A percentile compares a stretch with the other conserved stretches of the same genome.
phyloP scores from a whole-genome alignment of 2,329 filamentous ascomycete species.

The Pseudopyrenochaeta lycopersici region DNA sequence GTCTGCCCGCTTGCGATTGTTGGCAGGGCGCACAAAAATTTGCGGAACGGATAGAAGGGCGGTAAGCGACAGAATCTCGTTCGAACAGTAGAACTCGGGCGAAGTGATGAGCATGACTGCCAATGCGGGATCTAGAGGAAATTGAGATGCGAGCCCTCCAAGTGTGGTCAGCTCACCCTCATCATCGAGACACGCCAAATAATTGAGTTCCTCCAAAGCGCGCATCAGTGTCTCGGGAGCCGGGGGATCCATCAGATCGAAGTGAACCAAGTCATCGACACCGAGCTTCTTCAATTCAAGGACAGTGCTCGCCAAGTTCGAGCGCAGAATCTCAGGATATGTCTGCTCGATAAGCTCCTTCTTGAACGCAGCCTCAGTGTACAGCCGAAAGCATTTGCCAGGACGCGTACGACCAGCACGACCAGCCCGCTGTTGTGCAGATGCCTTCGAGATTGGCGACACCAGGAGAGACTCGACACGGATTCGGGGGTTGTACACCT shows the following conservation, averaged over 20 bases:
- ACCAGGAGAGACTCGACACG: slow-evolving; percentile 97
- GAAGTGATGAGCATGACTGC: slow-evolving; percentile 98
- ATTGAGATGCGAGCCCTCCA: slow-evolving; percentile 89
- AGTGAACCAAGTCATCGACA: slow-evolving; percentile 94
- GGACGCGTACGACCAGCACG: slow-evolving; percentile 98
- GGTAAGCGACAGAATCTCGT: slow-evolving; percentile 95
- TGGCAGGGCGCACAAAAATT: slow-evolving; percentile 87
- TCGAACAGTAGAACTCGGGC: slow-evolving; percentile 98
- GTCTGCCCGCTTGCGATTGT: slow-evolving; percentile 87
- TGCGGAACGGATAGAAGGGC: slow-evolving; percentile 93
- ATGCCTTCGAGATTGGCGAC: slow-evolving; percentile 96
- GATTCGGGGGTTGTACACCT: slow-evolving; percentile 97
- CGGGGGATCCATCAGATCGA: slow-evolving; percentile 98
- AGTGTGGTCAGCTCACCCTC: slow-evolving; percentile 91
- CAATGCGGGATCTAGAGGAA: slow-evolving; percentile 90
- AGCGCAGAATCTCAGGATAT: slow-evolving; percentile 93
- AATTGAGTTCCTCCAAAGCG: slow-evolving; percentile 96
- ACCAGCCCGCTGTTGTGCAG: slow-evolving; percentile 95
- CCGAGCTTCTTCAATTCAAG: slow-evolving; percentile 97
- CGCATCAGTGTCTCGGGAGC: slow-evolving; percentile 99
- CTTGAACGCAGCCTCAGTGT: slow-evolving; percentile 96
- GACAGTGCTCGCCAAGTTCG: slow-evolving; percentile 93
- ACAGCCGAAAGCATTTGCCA: slow-evolving; percentile 97
- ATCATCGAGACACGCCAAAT: slow-evolving; percentile 93
- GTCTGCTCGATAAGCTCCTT: slow-evolving; percentile 98